phyloP scores from a whole-genome alignment of 2,329 filamentous ascomycete genomes.

The Colletotrichum magnum region DNA sequence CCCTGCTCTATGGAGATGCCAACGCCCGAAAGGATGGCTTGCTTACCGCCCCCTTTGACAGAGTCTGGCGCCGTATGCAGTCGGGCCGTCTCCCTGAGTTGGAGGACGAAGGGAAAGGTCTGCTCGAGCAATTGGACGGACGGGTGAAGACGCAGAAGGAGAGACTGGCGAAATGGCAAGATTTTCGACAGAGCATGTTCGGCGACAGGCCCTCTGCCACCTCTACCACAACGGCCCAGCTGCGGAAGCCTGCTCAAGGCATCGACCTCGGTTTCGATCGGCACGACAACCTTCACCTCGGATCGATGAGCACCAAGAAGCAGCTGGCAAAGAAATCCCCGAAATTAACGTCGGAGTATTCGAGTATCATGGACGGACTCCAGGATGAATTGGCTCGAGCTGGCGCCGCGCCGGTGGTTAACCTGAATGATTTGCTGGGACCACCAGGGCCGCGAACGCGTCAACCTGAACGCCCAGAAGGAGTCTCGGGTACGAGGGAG shows the following conservation, averaged over 20 bases:
- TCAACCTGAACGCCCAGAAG: conserved; percentile 32
- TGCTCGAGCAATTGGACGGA: conserved; percentile 79
- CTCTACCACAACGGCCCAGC: conserved; percentile 44
- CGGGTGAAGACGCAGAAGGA: conserved; percentile 77
- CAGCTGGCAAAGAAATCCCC: conserved; percentile 40
- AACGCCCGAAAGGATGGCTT: conserved; percentile 71
- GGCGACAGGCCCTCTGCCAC: conserved; percentile 46
- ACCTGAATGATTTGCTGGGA: conserved; percentile 43
- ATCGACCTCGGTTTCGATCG: conserved; percentile 68
- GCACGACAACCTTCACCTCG: conserved; percentile 64
- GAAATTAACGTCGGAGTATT: conserved; percentile 58
- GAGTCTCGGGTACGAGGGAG: conserved; percentile 27
- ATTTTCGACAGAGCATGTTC: conserved; percentile 69
- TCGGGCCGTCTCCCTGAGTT: conserved; percentile 70
- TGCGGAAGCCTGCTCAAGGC: conserved; percentile 52
- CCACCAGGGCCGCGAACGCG: conserved; percentile 32
- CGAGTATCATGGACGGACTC: conserved; percentile 58
- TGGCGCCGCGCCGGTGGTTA: conserved; percentile 40
- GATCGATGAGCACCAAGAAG: conserved; percentile 51
- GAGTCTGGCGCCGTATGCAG: conserved; percentile 79
- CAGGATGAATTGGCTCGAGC: conserved; percentile 55
- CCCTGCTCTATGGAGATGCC: conserved; percentile 77
- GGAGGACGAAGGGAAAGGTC: conserved; percentile 63
- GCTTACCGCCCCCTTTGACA: conserved; percentile 76
- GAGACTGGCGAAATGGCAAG: conserved; percentile 80